phyloP scores from a whole-genome alignment of 345 rosid species.

The Lepidium aucheri region DNA sequence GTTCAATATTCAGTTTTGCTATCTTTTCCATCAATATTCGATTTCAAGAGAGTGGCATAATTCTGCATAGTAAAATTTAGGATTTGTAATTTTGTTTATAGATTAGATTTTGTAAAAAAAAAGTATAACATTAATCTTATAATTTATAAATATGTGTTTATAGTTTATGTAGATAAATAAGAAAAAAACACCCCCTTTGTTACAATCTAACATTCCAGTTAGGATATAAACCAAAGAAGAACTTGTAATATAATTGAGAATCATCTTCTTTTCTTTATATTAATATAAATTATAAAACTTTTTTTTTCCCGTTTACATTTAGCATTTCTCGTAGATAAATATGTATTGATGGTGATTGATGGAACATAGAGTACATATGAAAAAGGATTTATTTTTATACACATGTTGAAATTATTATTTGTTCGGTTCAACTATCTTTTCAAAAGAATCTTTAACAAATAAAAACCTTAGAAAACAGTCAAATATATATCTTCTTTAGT shows the following conservation, averaged over 20 bases:
- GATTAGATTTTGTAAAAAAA: no score
- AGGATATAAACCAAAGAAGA: neutral
- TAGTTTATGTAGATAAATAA: neutral
- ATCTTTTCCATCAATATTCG: no score
- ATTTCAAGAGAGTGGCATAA: no score
- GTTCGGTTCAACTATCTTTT: neutral
- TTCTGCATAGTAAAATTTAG: no score
- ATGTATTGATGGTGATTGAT: slow-evolving; percentile 7
- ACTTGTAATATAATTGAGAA: neutral
- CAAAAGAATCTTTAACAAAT: neutral
- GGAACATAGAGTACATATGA: neutral
- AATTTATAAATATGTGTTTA: neutral
- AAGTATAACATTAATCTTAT: no score
- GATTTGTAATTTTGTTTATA: no score
- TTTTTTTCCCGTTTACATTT: neutral
- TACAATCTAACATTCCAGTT: neutral
- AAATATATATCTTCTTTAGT: neutral
- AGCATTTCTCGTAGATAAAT: neutral
- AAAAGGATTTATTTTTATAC: neutral
- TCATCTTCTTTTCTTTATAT: neutral
- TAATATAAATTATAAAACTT: no score
- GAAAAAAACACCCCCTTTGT: neutral
- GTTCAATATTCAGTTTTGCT: no score
- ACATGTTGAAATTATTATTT: neutral
- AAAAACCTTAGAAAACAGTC: neutral